Evolutionary conservation across 768 basidiomycete species (phyloP).

Genomic region (Macrolepiota dolichaula): DNA sequence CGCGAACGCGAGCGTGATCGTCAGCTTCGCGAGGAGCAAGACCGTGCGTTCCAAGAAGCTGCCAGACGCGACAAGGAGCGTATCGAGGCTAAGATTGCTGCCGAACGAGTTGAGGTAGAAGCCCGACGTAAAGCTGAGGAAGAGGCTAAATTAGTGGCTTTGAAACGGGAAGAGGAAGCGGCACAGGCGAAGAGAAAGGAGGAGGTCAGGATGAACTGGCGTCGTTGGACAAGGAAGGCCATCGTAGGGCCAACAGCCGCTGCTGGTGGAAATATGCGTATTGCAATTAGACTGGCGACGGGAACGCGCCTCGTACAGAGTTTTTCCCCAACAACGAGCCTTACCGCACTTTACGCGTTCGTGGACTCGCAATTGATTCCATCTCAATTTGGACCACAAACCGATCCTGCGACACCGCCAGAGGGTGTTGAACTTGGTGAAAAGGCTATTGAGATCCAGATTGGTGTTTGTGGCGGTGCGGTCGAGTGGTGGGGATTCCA

Average conservation of each 20-base stretch:
- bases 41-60: slow-evolving; percentile 69
- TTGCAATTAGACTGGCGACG: slow-evolving; percentile 54
- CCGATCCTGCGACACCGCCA: slow-evolving; percentile 42
- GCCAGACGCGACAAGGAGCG: slow-evolving; percentile 66
- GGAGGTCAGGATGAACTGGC: slow-evolving; percentile 52
- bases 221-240: slow-evolving; percentile 53
- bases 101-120: slow-evolving; percentile 29
- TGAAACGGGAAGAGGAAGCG: slow-evolving; percentile 21
- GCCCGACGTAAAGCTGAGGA: slow-evolving; percentile 35
- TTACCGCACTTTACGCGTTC: slow-evolving; percentile 69
- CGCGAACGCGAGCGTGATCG: slow-evolving; percentile 54
- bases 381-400: slow-evolving; percentile 26
- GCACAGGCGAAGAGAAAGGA: slow-evolving; percentile 27
- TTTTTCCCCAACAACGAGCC: slow-evolving; percentile 45
- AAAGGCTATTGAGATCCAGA: slow-evolving; percentile 27
- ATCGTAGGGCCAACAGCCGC: slow-evolving; percentile 29
- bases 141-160: slow-evolving; percentile 21
- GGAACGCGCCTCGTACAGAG: slow-evolving; percentile 56
- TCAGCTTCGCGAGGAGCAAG: slow-evolving; percentile 73
- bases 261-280: slow-evolving; percentile 29
- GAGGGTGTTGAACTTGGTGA: slow-evolving; percentile 34
- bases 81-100: slow-evolving; percentile 52
- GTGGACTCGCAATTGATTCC: slow-evolving; percentile 64
- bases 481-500: slow-evolving; percentile 73
- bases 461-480: slow-evolving; percentile 15